Evolutionary conservation across 495 filamentous ascomycete species (phyloP).

Genomic region (Neurospora africana): DNA sequence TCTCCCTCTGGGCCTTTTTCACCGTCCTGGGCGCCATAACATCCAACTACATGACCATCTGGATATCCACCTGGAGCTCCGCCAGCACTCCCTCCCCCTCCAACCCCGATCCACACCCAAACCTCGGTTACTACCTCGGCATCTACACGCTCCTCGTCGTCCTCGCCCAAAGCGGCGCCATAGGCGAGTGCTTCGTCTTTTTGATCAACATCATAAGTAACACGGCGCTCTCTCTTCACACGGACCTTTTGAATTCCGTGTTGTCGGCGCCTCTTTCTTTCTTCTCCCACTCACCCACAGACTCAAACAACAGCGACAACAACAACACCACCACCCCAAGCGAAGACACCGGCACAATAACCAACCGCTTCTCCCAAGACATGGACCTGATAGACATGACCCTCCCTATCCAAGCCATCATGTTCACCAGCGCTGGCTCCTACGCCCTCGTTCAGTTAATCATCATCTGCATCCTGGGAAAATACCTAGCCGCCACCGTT

Average conservation of each 20-base stretch:
- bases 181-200: slow-evolving; percentile 1
- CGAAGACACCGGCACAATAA: slow-evolving; percentile 14
- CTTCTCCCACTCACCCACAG: neutral
- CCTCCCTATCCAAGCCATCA: slow-evolving; percentile 13
- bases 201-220: slow-evolving; percentile 6
- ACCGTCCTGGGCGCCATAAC: slow-evolving; percentile 1
- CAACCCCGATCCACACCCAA: slow-evolving; percentile 27
- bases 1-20: slow-evolving; percentile 3
- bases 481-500: slow-evolving; percentile 14
- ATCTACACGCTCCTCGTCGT: slow-evolving; percentile 45
- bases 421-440: slow-evolving; percentile 5
- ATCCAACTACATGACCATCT: neutral
- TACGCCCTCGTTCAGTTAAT: slow-evolving; percentile 15
- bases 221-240: slow-evolving; percentile 5
- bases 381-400: slow-evolving; percentile 20
- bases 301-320: neutral
- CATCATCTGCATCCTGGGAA: slow-evolving; percentile 20
- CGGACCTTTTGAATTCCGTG: slow-evolving; percentile 1
- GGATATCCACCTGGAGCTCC: neutral
- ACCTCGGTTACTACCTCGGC: slow-evolving; percentile 42
- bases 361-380: slow-evolving; percentile 32
- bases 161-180: neutral
- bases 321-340: neutral
- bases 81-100: neutral
- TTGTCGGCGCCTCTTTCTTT: neutral